Base-by-base conservation (phyloP, 2,329 filamentous ascomycete genomes). In the Aspergillus quadricinctus region DNA sequence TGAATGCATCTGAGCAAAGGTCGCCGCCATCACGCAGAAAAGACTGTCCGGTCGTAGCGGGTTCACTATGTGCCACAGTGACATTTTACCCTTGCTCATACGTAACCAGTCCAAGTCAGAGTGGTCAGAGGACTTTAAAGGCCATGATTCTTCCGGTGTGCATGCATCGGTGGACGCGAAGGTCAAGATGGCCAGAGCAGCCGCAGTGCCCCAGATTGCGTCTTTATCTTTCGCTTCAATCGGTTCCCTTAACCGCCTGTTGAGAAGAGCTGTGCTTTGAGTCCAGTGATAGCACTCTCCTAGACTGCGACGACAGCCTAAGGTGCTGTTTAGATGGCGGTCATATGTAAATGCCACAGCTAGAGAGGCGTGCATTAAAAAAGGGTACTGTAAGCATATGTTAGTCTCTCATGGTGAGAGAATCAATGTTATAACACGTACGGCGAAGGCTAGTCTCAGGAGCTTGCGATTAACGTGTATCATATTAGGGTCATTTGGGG, bases 31-130 rank as follows among this genome's bases (percentile, higher is more conserved):
- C 23, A 65, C 61, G 28, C 41, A 60, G 61, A 84, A 84, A 1
- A 80, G 59, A 52, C 80, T 81, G 19, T 80, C 78, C 0, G 72
- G 62, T 9, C 80, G 72, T 3, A 74, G 57, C 0, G 82, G 80
- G 50, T 85, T 73, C 1, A 79, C 72, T 0, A 85, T 65, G 1
- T 75, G 65, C 78, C 79, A 85, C 1, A 87, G 72, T 3, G 77
- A 75, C 53, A 74, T 77, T 68, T 87, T 87, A 0, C 82, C 81
- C 11, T 81, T 77, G 56, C 75, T 78, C 66, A 87, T 77, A 50
- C 74, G 80, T 2, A 87, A 65, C 85, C 84, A 88, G 62, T 82
- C 76, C 1, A 87, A 72, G 58, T 86, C 81, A 0, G 70, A 64
- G 0, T 72, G 57, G 0, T 71, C 71, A 0, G 73, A 66, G 2